Evolutionary conservation across 2,329 filamentous ascomycete genomes (phyloP), one percentile per base, ranked within the genome.

Genomic region (Fusarium multiceps): DNA sequence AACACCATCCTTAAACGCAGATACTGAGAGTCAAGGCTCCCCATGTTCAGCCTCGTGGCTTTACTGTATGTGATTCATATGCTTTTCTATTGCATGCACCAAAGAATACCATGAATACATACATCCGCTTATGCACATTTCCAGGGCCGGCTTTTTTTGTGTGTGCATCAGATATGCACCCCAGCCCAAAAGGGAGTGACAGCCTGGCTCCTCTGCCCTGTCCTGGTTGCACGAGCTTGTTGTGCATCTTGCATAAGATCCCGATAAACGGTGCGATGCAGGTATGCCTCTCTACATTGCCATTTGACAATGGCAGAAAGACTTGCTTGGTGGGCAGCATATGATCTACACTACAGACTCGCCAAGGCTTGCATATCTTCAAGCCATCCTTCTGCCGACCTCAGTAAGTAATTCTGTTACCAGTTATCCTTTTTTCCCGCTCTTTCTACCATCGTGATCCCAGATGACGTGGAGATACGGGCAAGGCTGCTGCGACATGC

Each of bases 221-320:
- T 61, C 59, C 68, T 68, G 55, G 65, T 72, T 54, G 68, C 63
- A 65, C 53, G 62, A 65, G 60, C 72, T 74, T 70, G 69, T 73
- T 71, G 72, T 74, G 67, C 71, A 72, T 67, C 69, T 67, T 74
- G 72, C 71, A 74, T 74, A 73, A 66, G 63, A 40, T 64, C 71
- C 72, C 68, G 66, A 59, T 48, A 47, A 74, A 74, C 71, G 69
- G 68, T 71, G 69, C 71, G 66, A 64, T 71, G 66, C 57, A 65
- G 68, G 64, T 62, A 66, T 62, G 47, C 56, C 56, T 66, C 55
- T 48, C 54, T 69, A 56, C 49, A 53, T 53, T 53, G 20, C 59
- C 64, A 72, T 72, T 59, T 47, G 50, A 56, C 30, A 21, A 64
- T 64, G 59, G 27, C 50, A 45, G 68, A 63, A 60, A 63, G 63